phyloP scores from a whole-genome alignment of 306 rosid species.

The Prosopis cineraria region DNA sequence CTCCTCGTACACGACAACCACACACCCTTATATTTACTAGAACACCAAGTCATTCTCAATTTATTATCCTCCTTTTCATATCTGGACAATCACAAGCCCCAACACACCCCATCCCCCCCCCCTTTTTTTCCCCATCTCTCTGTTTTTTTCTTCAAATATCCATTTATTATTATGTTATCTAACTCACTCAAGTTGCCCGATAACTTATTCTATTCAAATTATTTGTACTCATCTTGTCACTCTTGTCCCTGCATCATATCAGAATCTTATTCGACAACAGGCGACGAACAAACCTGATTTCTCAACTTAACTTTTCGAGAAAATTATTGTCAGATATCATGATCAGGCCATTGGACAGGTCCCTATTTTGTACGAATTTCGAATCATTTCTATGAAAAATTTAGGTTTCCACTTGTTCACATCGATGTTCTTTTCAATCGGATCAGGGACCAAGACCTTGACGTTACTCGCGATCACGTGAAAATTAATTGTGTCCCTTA shows the following conservation, averaged over 20 bases:
- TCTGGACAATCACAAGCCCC: background rate
- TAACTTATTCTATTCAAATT: slow-evolving; percentile 14
- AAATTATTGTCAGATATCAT: background rate
- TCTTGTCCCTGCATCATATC: slow-evolving; percentile 16
- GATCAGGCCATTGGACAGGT: background rate
- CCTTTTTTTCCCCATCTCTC: too few species aligned
- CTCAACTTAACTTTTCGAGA: background rate
- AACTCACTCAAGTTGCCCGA: background rate
- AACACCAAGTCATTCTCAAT: background rate
- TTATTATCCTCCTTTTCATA: background rate
- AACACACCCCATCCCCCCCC: too few species aligned
- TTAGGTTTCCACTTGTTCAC: background rate
- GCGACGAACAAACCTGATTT: background rate
- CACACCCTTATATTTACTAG: background rate
- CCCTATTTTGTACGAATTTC: background rate
- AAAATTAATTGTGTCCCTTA: background rate
- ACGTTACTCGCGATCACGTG: background rate
- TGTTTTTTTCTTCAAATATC: background rate
- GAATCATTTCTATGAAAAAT: background rate
- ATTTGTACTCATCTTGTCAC: background rate
- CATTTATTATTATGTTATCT: slow-evolving; percentile 4
- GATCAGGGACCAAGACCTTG: background rate
- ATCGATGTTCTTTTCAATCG: background rate
- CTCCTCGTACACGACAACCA: slow-evolving; percentile 43
- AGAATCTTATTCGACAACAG: background rate